Conservation (phyloP, 2,329 filamentous ascomycete species). For the Didymella lethalis region DNA sequence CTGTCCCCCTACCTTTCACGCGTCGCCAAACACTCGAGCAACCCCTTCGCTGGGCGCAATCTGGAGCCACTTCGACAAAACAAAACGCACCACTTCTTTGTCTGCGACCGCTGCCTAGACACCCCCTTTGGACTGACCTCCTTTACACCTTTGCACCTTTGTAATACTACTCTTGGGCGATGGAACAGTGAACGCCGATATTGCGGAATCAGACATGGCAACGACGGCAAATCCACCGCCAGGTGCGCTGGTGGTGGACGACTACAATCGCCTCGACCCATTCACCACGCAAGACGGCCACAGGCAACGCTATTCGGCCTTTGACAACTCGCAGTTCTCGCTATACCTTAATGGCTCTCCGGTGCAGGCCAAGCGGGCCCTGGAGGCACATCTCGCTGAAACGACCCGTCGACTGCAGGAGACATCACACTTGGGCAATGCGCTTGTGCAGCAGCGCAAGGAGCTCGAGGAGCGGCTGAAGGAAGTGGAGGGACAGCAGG, state of each 20-base stretch:
- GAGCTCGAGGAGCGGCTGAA: conserved; percentile 81
- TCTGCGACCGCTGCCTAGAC: neutral
- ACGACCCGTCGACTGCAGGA: conserved; percentile 92
- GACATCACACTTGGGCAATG: conserved; percentile 85
- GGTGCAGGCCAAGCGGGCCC: conserved; percentile 82
- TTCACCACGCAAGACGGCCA: conserved; percentile 54
- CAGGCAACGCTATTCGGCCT: conserved; percentile 78
- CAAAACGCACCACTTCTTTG: conserved; percentile 4
- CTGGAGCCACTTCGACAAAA: conserved; percentile 1
- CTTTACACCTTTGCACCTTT: conserved; percentile 15
- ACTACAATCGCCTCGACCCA: conserved; percentile 53
- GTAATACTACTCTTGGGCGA: conserved; percentile 29
- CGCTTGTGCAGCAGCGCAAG: conserved; percentile 85
- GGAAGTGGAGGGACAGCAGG: conserved; percentile 80
- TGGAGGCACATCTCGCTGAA: conserved; percentile 91
- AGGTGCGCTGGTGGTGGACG: conserved; percentile 52
- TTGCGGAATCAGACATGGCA: conserved; percentile 48
- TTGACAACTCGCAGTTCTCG: conserved; percentile 81
- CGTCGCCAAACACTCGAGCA: conserved; percentile 14
- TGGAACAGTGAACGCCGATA: conserved; percentile 38
- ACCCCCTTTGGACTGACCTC: neutral
- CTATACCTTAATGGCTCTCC: conserved; percentile 80
- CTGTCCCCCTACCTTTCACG: conserved; percentile 19
- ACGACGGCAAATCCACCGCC: conserved; percentile 52
- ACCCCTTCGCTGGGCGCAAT: conserved; percentile 11